Evolutionary conservation across 345 rosid species (phyloP), one percentile per base, ranked within the genome.

Genomic region (Dipteronia dyeriana): DNA sequence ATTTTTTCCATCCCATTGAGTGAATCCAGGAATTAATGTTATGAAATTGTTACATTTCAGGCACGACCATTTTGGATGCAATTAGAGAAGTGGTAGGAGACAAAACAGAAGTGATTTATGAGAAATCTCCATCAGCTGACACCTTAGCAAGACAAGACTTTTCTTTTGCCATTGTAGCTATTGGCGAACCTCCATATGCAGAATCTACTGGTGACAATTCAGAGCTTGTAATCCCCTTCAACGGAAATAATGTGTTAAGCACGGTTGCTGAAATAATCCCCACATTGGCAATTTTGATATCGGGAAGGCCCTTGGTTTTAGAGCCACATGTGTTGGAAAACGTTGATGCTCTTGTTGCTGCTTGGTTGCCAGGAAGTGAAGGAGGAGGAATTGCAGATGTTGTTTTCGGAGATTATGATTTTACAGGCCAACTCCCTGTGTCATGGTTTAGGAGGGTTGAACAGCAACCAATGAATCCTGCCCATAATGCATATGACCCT

Each of bases 291-390:
- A 82, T 95, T 71, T 53, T 93, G 79, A 74, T 95, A 71, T 82
- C 94, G 7, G 99, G 97, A 82, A 88, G 97, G 68, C 99, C 98
- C 39, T 38, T 90, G 77, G 90, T 88, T 76, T 14, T 93, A 22
- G 91, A 91, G 54, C 86, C 87, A n/a, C 20, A n/a, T 34, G 66
- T 91, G 57, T 77, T 90, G 82, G 92, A 86, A 70, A 89, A 91
- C 82, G 74, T 83, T 2, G 90, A 90, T 66, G 92, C 91, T 43
- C 43, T 93, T n/a, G 84, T 93, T 22, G 97, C 94, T 57, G 98
- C 99, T 57, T 93, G 99, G 99, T 67, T 93, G 66, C 98, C 97
- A 12, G 98, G 98, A 83, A 90, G 81, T 0, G 97, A 95, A 82
- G 97, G 91, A 45, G 80, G 75, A 51, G 98, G 97, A 34, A 79